These are phyloP conservation scores for Epichloe scottii DNA, from an alignment of 2,329 filamentous ascomycete species.

Conservation along the genomic window DNA sequence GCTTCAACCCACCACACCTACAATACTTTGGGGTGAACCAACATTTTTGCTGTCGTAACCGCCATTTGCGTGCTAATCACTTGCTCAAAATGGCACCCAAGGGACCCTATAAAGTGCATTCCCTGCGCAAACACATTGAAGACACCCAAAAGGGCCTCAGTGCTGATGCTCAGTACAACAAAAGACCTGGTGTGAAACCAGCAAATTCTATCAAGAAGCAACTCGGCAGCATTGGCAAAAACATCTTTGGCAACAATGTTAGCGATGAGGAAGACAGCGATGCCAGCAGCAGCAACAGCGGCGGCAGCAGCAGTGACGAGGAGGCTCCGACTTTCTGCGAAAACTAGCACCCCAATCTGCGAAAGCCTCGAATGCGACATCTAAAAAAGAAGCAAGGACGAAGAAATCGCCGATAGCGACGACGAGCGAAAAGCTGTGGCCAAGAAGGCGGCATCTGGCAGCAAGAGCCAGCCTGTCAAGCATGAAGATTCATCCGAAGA, in stretches of 20 bases:
- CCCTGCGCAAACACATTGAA: constrained; percentile 25
- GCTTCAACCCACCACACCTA: not conserved
- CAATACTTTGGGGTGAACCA: not conserved
- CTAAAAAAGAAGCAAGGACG: constrained; percentile 19
- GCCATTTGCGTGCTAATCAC: not conserved
- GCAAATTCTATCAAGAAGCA: constrained; percentile 21
- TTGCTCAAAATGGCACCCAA: constrained; percentile 24
- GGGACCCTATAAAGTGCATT: constrained; percentile 23
- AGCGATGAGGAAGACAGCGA: constrained; percentile 19
- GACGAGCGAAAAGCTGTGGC: constrained; percentile 21
- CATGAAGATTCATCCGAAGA: constrained; percentile 12
- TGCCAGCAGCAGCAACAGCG: constrained; percentile 21
- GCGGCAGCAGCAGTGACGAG: constrained; percentile 20
- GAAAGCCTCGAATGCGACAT: constrained; percentile 7
- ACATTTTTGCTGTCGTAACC: not conserved
- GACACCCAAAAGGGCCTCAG: constrained; percentile 24
- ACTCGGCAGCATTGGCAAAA: constrained; percentile 10
- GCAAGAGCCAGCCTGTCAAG: constrained; percentile 4
- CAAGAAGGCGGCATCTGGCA: constrained; percentile 9
- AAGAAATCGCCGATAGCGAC: constrained; percentile 32
- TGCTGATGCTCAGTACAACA: constrained; percentile 21
- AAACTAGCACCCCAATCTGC: constrained; percentile 15
- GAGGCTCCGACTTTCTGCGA: constrained; percentile 19
- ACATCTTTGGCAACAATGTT: constrained; percentile 18
- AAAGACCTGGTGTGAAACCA: constrained; percentile 13